A percentile compares a stretch with the other conserved stretches of the same genome.
Evolutionary conservation across 202 grass and related monocot species (phyloP).

Genomic region (Eragrostis tef): DNA sequence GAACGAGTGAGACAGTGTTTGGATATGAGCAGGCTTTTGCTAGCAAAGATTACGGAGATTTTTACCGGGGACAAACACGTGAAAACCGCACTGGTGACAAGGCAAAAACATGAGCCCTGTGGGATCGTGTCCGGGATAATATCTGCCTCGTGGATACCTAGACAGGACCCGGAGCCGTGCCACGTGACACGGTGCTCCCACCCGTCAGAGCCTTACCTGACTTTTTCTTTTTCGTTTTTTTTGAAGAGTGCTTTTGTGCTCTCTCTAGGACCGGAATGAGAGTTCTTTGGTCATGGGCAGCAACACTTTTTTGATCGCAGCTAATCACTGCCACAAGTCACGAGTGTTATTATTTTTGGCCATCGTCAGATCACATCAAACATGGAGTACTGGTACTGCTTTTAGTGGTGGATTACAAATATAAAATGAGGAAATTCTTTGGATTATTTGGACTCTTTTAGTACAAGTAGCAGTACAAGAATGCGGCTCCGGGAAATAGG

Average conservation of each 20-base stretch:
- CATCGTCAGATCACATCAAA: constrained; percentile 16
- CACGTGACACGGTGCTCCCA: constrained; percentile 42
- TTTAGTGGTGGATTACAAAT: not conserved
- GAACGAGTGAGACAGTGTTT: not conserved
- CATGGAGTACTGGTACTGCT: not conserved
- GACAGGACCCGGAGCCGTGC: constrained; percentile 17
- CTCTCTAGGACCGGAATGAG: not conserved
- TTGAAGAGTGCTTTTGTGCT: not conserved
- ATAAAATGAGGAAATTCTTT: not conserved
- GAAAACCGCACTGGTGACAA: constrained; percentile 47
- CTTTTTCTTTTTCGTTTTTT: not conserved
- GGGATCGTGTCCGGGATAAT: constrained; percentile 41
- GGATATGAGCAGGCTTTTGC: not conserved
- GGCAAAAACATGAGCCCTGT: constrained; percentile 35
- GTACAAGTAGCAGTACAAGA: not conserved
- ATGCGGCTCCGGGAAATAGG: constrained; percentile 24
- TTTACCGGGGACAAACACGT: constrained; percentile 34
- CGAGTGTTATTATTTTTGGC: constrained; percentile 21
- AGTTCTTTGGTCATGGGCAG: not conserved
- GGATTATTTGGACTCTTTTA: not conserved
- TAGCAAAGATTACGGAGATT: not conserved
- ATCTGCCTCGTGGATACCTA: constrained; percentile 10
- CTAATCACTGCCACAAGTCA: constrained; percentile 24
- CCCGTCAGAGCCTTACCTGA: not conserved
- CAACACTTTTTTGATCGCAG: not conserved